These are phyloP conservation scores for Fulvia fulva DNA, from an alignment of 2,329 filamentous ascomycete species.

Conservation along the genomic window DNA sequence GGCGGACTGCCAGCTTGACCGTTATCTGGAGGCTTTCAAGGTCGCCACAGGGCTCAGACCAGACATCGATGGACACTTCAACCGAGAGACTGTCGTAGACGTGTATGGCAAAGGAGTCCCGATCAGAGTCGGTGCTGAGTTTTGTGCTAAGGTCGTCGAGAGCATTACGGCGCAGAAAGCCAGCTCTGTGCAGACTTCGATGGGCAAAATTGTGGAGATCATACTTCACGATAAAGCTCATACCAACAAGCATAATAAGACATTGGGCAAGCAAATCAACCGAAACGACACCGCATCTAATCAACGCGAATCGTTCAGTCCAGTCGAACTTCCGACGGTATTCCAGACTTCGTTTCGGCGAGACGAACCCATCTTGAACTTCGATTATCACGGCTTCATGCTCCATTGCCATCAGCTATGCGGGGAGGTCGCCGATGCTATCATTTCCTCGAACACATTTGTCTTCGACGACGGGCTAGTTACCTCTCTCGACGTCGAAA, in stretches of 20 bases:
- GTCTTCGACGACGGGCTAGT: too few species aligned
- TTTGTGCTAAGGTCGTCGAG: not conserved
- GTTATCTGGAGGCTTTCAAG: not conserved
- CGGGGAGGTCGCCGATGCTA: not conserved
- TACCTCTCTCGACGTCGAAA: too few species aligned
- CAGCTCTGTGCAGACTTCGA: not conserved
- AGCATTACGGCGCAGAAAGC: not conserved
- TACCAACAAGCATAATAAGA: not conserved
- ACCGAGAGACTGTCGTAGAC: too few species aligned
- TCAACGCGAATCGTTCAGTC: not conserved
- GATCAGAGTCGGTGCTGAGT: not conserved
- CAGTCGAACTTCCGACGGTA: not conserved
- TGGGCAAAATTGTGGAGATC: not conserved
- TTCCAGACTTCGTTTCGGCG: not conserved
- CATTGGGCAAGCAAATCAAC: not conserved
- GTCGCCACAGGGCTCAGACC: not conserved
- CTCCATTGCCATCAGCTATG: not conserved
- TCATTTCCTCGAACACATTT: too few species aligned
- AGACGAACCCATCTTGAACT: not conserved
- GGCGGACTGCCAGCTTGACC: not conserved
- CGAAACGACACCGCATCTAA: not conserved
- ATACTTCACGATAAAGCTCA: not conserved
- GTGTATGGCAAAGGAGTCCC: not conserved
- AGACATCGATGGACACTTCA: not conserved
- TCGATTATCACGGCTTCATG: not conserved